Evolutionary conservation across 2,329 filamentous ascomycete species (phyloP), one percentile per base, ranked within the genome.

Genomic region (Aspergillus japonicus): DNA sequence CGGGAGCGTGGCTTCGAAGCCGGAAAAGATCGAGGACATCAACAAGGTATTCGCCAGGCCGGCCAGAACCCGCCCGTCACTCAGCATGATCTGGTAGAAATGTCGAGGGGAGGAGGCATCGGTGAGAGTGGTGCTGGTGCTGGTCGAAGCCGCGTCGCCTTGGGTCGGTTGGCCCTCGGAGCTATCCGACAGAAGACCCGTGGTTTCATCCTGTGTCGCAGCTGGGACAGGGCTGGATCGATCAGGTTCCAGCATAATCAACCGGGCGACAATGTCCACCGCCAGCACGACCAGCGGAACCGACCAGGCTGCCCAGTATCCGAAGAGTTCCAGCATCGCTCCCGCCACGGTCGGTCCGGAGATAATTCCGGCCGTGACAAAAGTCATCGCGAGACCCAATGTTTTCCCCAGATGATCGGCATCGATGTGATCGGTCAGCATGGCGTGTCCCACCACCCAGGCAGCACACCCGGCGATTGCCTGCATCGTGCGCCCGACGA

Each of bases 1-100:
- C 0, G 85, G 83, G 0, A 87, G 66, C 0, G 85, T 81, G 2
- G 82, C 79, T 64, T 86, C 83, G 59, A 86, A 83, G 1, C 80
- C 77, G 12, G 82, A 80, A 73, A 84, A 76, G 47, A 84, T 71
- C 21, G 78, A 75, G 0, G 80, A 78, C 64, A 82, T 73, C 4
- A 81, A 75, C n/a, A 83, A 62, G 50, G 69, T 74, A 16, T 75
- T 78, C 68, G 73, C 76, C 6, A 81, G 70, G 1, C 74, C 75
- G 10, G 73, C 72, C 29, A 80, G 62, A 8, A 82, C 71, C 8
- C 79, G 75, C 3, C 70, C 71, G 23, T 78, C 77, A 29, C 71
- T 68, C 19, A 82, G 73, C 35, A 83, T 75, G 19, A 72, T 73
- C 33, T 78, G 62, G 26, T 81, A 69, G 16, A 69, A 71, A 7